phyloP scores from a whole-genome alignment of 305 asterid species.

The Nicotiana rustica region DNA sequence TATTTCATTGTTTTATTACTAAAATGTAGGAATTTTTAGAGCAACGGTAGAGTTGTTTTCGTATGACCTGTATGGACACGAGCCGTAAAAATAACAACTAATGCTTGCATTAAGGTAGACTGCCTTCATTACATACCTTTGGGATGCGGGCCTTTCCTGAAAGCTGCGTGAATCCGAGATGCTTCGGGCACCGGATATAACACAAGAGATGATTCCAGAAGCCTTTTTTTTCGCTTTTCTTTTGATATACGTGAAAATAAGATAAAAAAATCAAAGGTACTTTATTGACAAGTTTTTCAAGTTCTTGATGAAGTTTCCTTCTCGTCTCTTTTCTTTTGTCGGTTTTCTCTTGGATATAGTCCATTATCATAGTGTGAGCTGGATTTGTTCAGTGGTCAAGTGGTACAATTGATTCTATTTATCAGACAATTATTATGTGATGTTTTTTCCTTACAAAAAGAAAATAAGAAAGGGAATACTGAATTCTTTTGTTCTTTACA shows the following conservation, averaged over 20 bases:
- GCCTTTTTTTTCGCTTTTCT: background rate
- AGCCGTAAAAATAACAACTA: too few species aligned
- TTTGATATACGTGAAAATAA: background rate
- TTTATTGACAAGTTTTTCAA: background rate
- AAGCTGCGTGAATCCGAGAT: too few species aligned
- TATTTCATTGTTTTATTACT: too few species aligned
- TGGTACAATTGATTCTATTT: background rate
- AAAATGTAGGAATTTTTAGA: too few species aligned
- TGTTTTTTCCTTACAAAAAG: background rate
- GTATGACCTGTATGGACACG: too few species aligned
- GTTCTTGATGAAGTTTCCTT: background rate
- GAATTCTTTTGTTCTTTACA: slow-evolving; percentile 15
- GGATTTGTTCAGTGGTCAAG: background rate
- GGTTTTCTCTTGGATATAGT: background rate
- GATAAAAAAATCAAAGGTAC: background rate
- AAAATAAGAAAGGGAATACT: background rate
- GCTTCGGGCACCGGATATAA: too few species aligned
- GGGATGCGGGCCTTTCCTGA: too few species aligned
- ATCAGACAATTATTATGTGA: background rate
- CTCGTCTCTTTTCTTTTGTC: background rate
- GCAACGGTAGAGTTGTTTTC: too few species aligned
- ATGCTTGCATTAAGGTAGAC: too few species aligned
- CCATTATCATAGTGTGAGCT: background rate
- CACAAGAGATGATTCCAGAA: background rate
- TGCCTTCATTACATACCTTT: too few species aligned